phyloP scores from a whole-genome alignment of 2,329 filamentous ascomycete species.

The Xylaria sp. region DNA sequence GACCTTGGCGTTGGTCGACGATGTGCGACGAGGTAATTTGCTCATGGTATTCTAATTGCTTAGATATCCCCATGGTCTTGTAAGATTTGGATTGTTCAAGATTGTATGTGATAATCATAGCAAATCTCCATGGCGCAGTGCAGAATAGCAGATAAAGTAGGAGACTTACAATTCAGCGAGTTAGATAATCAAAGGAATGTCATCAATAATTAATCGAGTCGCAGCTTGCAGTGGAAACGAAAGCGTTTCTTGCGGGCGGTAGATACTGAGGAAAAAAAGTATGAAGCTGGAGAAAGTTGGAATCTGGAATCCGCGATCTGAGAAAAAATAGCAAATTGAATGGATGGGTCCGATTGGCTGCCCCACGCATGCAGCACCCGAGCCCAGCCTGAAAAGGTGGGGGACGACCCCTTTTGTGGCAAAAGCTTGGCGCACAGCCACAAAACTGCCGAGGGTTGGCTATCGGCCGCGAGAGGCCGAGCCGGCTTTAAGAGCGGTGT shows the following conservation, averaged over 20 bases:
- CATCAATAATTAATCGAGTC: not conserved
- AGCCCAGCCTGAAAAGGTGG: conserved; percentile 14
- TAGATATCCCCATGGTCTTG: conserved; percentile 60
- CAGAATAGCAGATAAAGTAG: not conserved
- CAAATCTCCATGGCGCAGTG: conserved; percentile 33
- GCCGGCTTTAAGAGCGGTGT: conserved; percentile 19
- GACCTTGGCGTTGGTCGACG: not conserved
- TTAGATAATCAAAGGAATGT: conserved; percentile 4
- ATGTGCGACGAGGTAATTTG: conserved; percentile 39
- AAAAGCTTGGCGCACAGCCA: conserved; percentile 28
- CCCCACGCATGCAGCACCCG: conserved; percentile 10
- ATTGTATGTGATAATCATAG: conserved; percentile 50
- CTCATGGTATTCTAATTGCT: conserved; percentile 62
- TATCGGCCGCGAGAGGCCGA: conserved; percentile 13
- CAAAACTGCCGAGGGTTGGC: not conserved
- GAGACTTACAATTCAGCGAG: not conserved
- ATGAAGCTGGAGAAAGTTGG: conserved; percentile 12
- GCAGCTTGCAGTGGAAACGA: not conserved
- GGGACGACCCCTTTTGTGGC: conserved; percentile 25
- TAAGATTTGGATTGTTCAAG: conserved; percentile 69
- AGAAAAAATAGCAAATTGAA: conserved; percentile 23
- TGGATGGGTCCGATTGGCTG: conserved; percentile 5
- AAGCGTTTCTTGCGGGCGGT: conserved; percentile 8
- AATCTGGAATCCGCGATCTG: conserved; percentile 14
- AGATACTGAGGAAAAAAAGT: conserved; percentile 11